Percentiles rank a stretch among this genome's conserved stretches.
These are phyloP conservation scores for Scutellaria baicalensis DNA, from an alignment of 257 asterid species.

Conservation along the genomic window DNA sequence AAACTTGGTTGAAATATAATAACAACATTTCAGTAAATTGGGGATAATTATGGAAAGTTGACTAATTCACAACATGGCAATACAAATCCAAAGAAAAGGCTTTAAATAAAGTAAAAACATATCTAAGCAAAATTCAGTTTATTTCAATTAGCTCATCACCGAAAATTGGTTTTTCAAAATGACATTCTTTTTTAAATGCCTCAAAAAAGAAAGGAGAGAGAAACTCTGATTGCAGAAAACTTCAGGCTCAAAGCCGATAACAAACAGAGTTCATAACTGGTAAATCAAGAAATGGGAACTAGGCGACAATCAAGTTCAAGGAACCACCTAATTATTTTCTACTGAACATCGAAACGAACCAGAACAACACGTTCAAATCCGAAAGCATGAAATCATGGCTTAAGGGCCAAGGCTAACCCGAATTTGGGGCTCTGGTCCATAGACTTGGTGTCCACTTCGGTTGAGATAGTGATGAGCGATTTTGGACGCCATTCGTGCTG, in stretches of 20 bases:
- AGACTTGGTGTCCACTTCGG: constrained; percentile 48
- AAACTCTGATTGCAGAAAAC: constrained; percentile 8
- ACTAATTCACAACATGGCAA: not conserved
- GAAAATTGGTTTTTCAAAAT: not conserved
- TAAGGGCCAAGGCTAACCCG: constrained; percentile 53
- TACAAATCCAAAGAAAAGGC: not conserved
- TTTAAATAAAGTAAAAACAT: not conserved
- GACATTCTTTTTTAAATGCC: not conserved
- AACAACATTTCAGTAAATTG: too few species aligned
- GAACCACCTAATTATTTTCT: constrained; percentile 5
- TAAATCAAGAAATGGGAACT: not conserved
- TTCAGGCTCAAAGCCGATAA: constrained; percentile 9
- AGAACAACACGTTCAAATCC: not conserved
- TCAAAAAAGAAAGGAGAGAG: not conserved
- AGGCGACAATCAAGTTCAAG: constrained; percentile 10
- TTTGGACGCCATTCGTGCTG: constrained; percentile 66
- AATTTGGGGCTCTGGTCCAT: constrained; percentile 51
- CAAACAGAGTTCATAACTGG: not conserved
- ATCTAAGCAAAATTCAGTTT: not conserved
- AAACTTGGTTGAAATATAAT: too few species aligned
- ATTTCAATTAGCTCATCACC: not conserved
- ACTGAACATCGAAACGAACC: not conserved
- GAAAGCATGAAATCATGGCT: constrained; percentile 27
- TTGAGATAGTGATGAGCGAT: constrained; percentile 42
- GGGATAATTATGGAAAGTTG: too few species aligned